These are phyloP conservation scores for Schizonepeta tenuifolia DNA, from an alignment of 257 asterid genomes.

Conservation along the genomic window DNA sequence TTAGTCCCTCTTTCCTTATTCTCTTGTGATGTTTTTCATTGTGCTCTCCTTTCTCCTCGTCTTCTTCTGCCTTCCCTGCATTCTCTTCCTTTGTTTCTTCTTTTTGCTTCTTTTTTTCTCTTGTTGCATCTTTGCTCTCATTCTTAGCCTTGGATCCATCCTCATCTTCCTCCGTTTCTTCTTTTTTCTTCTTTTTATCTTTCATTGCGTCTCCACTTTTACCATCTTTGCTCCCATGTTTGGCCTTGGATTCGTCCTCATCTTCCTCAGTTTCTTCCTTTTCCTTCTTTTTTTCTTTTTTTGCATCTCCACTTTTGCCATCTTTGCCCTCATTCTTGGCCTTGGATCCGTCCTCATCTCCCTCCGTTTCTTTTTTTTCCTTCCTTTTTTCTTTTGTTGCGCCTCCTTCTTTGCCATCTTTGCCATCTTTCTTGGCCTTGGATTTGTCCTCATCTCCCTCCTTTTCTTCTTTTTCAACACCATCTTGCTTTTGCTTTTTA, in stretches of 20 bases:
- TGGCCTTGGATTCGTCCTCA: not conserved
- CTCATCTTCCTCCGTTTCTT: not conserved
- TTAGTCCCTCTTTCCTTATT: no score
- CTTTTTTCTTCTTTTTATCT: not conserved
- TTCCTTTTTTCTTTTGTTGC: not conserved
- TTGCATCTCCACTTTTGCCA: not conserved
- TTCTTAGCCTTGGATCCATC: no score
- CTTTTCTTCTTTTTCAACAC: not conserved
- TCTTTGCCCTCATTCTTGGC: not conserved
- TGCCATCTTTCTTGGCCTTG: not conserved
- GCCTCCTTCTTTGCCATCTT: not conserved
- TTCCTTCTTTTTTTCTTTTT: not conserved
- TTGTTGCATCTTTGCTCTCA: no score
- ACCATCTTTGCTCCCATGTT: not conserved
- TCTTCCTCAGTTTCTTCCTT: not conserved
- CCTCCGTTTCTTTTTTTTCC: not conserved
- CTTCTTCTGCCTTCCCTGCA: not conserved
- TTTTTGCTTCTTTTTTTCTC: no score
- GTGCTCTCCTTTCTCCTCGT: not conserved
- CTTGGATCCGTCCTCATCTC: not conserved
- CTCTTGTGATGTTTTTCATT: no score
- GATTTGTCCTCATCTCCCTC: not conserved
- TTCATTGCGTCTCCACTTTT: not conserved
- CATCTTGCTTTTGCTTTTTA: not conserved
- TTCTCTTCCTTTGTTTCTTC: not conserved